A percentile compares a stretch with the other conserved stretches of the same genome.
These are phyloP conservation scores for Mentha longifolia DNA, from an alignment of 257 asterid genomes.

Conservation along the genomic window DNA sequence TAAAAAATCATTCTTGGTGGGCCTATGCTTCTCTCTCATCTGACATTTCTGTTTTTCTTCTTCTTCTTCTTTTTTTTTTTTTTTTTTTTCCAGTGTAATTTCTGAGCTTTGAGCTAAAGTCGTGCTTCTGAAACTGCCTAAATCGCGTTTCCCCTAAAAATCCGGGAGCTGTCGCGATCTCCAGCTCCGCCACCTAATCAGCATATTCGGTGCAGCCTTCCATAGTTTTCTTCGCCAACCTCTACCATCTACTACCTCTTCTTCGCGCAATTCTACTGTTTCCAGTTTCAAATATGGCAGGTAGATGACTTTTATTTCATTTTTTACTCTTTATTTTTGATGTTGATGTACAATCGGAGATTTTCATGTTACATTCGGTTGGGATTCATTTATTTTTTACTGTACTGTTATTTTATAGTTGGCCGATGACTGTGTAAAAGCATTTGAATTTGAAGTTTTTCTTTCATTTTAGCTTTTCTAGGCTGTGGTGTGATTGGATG, in stretches of 20 bases:
- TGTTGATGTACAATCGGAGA: not conserved
- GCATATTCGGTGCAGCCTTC: constrained; percentile 22
- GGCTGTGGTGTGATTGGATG: constrained; percentile 1
- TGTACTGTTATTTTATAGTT: not conserved
- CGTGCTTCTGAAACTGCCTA: not conserved
- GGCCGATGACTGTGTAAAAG: not conserved
- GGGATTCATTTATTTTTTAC: not conserved
- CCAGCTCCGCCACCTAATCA: constrained; percentile 37
- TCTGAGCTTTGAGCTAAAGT: constrained; percentile 12
- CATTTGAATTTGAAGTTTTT: constrained; percentile 7
- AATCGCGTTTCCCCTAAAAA: constrained; percentile 7
- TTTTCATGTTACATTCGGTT: not conserved
- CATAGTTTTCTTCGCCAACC: constrained; percentile 37
- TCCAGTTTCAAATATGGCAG: constrained; percentile 43
- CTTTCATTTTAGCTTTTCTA: not conserved
- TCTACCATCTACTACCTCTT: constrained; percentile 18
- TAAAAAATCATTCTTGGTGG: no score
- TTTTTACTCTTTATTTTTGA: not conserved
- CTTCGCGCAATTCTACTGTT: constrained; percentile 31
- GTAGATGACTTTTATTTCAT: constrained; percentile 14
- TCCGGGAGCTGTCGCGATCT: constrained; percentile 31
- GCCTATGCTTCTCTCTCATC: no score
- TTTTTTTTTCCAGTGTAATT: not conserved
- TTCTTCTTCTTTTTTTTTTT: no score
- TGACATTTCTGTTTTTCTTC: no score